A percentile compares a stretch with the other conserved stretches of the same genome.
phyloP scores from a whole-genome alignment of 441 rosid species.

The Breynia disticha region DNA sequence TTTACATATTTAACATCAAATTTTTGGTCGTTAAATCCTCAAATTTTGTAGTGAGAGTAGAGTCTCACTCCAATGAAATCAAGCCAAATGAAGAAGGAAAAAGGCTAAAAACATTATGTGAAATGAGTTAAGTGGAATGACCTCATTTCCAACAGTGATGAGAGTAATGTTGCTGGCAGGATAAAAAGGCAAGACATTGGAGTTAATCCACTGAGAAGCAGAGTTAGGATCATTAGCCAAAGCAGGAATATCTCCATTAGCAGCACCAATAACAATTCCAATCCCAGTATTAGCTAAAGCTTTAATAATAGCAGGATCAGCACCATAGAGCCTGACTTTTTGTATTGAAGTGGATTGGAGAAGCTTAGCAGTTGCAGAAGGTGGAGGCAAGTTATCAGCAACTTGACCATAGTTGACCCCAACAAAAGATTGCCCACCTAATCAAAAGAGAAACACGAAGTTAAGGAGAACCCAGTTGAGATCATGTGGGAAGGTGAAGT shows the following conservation, averaged over 20 bases:
- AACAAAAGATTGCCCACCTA: slow-evolving; percentile 66
- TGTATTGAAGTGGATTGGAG: slow-evolving; percentile 60
- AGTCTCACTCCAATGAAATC: no score
- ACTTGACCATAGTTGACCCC: slow-evolving; percentile 88
- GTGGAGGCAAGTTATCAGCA: slow-evolving; percentile 90
- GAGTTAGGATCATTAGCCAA: slow-evolving; percentile 69
- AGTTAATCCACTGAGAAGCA: slow-evolving; percentile 70
- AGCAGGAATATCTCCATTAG: slow-evolving; percentile 73
- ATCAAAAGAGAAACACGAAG: neutral
- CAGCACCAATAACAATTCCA: slow-evolving; percentile 68
- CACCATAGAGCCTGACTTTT: slow-evolving; percentile 75
- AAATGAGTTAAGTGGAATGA: slow-evolving; percentile 6
- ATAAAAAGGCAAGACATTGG: slow-evolving; percentile 65
- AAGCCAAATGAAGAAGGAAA: no score
- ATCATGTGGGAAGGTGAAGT: neutral
- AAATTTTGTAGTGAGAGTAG: no score
- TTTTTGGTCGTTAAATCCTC: no score
- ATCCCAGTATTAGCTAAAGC: slow-evolving; percentile 74
- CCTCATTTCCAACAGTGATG: slow-evolving; percentile 90
- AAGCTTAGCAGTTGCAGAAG: slow-evolving; percentile 63
- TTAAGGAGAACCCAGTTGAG: neutral
- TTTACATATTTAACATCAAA: no score
- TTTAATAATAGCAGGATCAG: slow-evolving; percentile 65
- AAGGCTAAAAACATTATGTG: no score
- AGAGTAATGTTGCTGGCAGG: slow-evolving; percentile 76